A percentile compares a stretch with the other conserved stretches of the same genome.
These are phyloP conservation scores for Paramecium caudatum DNA, from an alignment of 73 alveolate genomes.

Conservation along the genomic window DNA sequence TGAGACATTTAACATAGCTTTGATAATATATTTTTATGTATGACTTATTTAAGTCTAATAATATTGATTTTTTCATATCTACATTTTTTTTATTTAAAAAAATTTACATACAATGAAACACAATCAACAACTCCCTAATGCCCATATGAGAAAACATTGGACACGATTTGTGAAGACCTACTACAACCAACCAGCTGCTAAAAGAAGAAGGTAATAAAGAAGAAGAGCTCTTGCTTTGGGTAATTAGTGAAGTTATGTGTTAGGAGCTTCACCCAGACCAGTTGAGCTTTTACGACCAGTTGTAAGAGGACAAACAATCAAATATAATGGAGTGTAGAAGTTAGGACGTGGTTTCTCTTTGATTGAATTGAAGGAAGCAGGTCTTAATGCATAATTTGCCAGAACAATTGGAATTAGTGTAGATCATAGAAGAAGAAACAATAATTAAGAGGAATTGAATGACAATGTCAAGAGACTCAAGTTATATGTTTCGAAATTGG, in stretches of 20 bases:
- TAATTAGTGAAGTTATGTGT: slow-evolving; percentile 69
- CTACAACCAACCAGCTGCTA: slow-evolving; percentile 96
- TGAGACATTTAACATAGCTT: slow-evolving; percentile 8
- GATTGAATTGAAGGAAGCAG: slow-evolving; percentile 95
- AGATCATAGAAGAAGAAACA: slow-evolving; percentile 99
- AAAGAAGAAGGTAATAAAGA: slow-evolving; percentile 84
- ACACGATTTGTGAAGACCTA: slow-evolving; percentile 92
- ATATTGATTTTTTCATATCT: slow-evolving; percentile 48
- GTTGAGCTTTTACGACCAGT: slow-evolving; percentile 93
- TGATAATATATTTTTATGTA: slow-evolving; percentile 34
- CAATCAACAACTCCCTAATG: slow-evolving; percentile 93
- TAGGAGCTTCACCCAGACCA: slow-evolving; percentile 83
- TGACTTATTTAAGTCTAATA: slow-evolving; percentile 56
- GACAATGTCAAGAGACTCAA: slow-evolving; percentile 95
- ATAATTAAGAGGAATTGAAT: slow-evolving; percentile 90
- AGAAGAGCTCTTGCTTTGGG: slow-evolving; percentile 86
- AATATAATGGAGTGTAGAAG: slow-evolving; percentile 83
- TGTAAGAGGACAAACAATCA: slow-evolving; percentile 93
- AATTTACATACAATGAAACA: slow-evolving; percentile 70
- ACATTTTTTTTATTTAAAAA: slow-evolving; percentile 64
- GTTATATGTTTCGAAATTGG: slow-evolving; percentile 93
- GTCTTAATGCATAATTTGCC: slow-evolving; percentile 93
- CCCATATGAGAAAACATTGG: slow-evolving; percentile 96
- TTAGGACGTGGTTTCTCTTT: slow-evolving; percentile 98
- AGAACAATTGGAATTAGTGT: slow-evolving; percentile 98